phyloP scores from a whole-genome alignment of 257 asterid species.

The Solanum verrucosum region DNA sequence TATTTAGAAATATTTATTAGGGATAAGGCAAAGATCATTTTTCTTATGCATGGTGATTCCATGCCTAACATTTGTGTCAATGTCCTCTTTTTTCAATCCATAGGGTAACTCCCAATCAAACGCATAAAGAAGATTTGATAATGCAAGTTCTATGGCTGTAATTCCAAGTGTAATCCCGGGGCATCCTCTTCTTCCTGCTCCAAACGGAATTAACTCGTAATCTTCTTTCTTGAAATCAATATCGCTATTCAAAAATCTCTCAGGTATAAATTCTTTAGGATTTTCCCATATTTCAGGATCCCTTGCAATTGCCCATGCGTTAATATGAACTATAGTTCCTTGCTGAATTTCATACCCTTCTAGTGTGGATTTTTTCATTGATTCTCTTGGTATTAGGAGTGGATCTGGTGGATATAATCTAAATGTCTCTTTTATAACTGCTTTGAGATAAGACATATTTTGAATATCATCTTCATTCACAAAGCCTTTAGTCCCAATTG shows the following conservation, averaged over 20 bases:
- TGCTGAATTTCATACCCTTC: background rate
- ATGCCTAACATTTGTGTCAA: background rate
- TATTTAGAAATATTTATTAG: background rate
- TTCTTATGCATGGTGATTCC: background rate
- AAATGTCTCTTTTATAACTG: background rate
- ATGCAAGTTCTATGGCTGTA: background rate
- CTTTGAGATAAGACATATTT: background rate
- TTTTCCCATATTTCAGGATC: background rate
- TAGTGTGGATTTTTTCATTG: background rate
- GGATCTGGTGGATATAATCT: background rate
- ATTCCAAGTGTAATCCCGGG: background rate
- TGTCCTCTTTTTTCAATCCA: background rate
- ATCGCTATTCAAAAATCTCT: background rate
- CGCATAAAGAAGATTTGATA: background rate
- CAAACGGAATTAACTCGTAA: background rate
- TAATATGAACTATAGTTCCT: background rate
- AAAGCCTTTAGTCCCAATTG: background rate
- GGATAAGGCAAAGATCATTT: background rate
- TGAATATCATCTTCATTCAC: background rate
- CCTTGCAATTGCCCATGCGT: background rate
- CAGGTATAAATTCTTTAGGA: background rate
- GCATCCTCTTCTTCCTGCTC: background rate
- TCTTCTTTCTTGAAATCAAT: background rate
- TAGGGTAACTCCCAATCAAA: background rate
- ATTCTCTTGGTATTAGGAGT: background rate